Conservation (phyloP, 768 basidiomycete species). For the Suillus clintonianus region DNA sequence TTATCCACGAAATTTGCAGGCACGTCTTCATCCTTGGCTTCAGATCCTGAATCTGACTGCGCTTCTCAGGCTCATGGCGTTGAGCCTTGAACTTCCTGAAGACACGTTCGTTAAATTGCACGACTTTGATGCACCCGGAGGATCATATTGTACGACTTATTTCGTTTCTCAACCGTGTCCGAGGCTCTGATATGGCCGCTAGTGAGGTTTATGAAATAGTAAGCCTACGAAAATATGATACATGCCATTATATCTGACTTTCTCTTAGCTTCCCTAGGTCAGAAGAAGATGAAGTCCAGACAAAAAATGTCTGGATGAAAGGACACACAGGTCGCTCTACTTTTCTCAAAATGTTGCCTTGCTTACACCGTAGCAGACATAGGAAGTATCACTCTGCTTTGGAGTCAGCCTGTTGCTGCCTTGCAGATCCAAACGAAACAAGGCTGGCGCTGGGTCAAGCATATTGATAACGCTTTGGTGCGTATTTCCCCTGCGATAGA, state of each 20-base stretch:
- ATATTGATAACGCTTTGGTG: constrained; percentile 61
- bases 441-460: constrained; percentile 63
- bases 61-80: constrained; percentile 44
- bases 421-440: constrained; percentile 57
- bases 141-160: constrained; percentile 39
- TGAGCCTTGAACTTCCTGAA: constrained; percentile 56
- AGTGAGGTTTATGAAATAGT: constrained; percentile 75
- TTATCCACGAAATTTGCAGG: constrained; percentile 52
- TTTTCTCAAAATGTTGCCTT: no score
- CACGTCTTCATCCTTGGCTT: constrained; percentile 11
- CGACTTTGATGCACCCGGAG: constrained; percentile 42
- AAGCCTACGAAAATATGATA: constrained; percentile 12
- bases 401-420: constrained; percentile 60
- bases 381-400: constrained; percentile 57
- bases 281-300: constrained; percentile 49
- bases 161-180: not conserved
- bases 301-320: constrained; percentile 60
- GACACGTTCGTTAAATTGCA: constrained; percentile 51
- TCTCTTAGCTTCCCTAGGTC: constrained; percentile 48
- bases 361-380: constrained; percentile 38
- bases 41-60: not conserved
- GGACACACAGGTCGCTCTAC: constrained; percentile 51
- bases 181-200: not conserved
- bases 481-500: not conserved
- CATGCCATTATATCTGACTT: not conserved